Conservation (phyloP, 1,139 yeast species). For the Barnettozyma hawaiiensis region DNA sequence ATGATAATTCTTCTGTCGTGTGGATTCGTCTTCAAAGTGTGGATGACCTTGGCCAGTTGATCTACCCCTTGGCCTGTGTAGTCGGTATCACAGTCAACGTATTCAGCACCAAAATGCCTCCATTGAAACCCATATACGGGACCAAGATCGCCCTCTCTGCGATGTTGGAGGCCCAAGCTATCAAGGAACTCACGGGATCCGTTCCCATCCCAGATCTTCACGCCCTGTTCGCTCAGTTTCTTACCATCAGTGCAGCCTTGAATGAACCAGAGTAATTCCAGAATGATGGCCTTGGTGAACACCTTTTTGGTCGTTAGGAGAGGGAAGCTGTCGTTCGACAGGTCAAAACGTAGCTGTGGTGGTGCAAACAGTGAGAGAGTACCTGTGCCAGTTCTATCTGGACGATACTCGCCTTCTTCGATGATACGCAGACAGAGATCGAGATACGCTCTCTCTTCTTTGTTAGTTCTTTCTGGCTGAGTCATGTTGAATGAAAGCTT, state of each 20-base stretch:
- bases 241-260: constrained; percentile 88
- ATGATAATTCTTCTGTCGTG: constrained; percentile 89
- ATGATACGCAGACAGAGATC: constrained; percentile 76
- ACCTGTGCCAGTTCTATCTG: constrained; percentile 97
- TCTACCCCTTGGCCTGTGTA: constrained; percentile 86
- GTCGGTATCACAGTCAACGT: constrained; percentile 78
- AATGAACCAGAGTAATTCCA: constrained; percentile 90
- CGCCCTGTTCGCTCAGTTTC: constrained; percentile 71
- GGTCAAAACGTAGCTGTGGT: constrained; percentile 82
- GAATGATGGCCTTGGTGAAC: constrained; percentile 80
- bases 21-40: constrained; percentile 79
- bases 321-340: constrained; percentile 72
- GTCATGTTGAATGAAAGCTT: constrained; percentile 10
- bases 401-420: constrained; percentile 79
- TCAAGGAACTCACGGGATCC: constrained; percentile 94
- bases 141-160: constrained; percentile 92
- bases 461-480: constrained; percentile 25
- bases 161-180: constrained; percentile 66
- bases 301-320: constrained; percentile 89
- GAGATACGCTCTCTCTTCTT: constrained; percentile 79
- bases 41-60: constrained; percentile 75
- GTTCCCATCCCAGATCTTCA: constrained; percentile 97
- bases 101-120: constrained; percentile 97
- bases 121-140: constrained; percentile 99
- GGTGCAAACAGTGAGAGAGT: constrained; percentile 90